Conservation (phyloP, 1,284 basidiomycete species). For the Stereum hirsutum region DNA sequence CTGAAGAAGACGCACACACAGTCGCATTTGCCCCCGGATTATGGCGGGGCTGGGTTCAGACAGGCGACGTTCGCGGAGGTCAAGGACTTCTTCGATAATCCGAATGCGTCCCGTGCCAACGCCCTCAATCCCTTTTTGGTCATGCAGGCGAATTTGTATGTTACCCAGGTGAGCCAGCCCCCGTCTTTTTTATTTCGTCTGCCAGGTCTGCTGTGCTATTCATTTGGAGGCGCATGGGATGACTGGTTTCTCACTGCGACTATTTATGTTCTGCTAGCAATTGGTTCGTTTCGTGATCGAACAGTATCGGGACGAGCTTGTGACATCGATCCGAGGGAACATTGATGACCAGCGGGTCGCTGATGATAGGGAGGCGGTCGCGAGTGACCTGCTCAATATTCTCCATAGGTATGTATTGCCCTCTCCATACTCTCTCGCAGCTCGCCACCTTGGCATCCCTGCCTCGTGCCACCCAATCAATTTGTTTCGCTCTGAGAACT, state of each 20-base stretch:
- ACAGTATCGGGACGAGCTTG: constrained; percentile 79
- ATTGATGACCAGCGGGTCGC: constrained; percentile 57
- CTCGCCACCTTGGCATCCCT: constrained; percentile 2
- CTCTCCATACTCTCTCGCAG: constrained; percentile 7
- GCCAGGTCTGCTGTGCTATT: neutral
- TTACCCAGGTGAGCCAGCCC: constrained; percentile 62
- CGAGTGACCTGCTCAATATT: constrained; percentile 74
- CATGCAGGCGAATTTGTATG: constrained; percentile 83
- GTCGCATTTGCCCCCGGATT: constrained; percentile 46
- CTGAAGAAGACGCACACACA: constrained; percentile 47
- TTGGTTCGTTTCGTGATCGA: constrained; percentile 83
- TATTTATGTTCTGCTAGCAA: constrained; percentile 44
- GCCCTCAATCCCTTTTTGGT: constrained; percentile 83
- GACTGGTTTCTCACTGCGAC: no score
- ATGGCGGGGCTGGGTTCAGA: constrained; percentile 58
- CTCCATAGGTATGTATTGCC: constrained; percentile 51
- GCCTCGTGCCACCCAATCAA: no score
- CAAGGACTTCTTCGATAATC: constrained; percentile 83
- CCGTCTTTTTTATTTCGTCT: no score
- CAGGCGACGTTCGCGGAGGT: constrained; percentile 80
- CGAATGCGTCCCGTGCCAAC: constrained; percentile 73
- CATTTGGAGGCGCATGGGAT: neutral
- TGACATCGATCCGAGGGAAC: constrained; percentile 54
- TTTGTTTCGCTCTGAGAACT: no score
- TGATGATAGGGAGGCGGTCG: constrained; percentile 65